phyloP scores from a whole-genome alignment of 2,329 filamentous ascomycete species.

The Neofusicoccum laricinum region DNA sequence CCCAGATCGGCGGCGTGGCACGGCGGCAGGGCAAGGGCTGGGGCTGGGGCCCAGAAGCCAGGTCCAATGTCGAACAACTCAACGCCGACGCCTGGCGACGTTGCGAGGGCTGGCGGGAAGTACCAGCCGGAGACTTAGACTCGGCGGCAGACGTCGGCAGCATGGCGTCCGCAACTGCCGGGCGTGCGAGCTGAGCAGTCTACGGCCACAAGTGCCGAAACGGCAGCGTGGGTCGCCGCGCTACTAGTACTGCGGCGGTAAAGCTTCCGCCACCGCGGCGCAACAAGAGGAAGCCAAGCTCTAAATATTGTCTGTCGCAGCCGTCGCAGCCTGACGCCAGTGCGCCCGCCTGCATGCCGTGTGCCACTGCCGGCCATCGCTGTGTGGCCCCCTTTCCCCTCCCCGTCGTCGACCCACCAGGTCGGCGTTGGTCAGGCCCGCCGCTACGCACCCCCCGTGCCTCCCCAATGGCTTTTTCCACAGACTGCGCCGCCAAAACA shows the following conservation, averaged over 20 bases:
- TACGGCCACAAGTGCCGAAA: neutral
- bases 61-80: neutral
- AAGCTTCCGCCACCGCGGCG: neutral
- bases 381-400: neutral
- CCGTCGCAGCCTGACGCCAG: neutral
- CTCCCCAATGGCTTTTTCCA: too few relatives aligned
- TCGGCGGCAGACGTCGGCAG: neutral
- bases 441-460: too few relatives aligned
- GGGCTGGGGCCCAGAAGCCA: neutral
- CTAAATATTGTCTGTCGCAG: neutral
- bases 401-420: neutral
- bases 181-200: too few relatives aligned
- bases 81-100: neutral
- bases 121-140: neutral
- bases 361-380: neutral
- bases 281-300: neutral
- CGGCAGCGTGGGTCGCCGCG: neutral
- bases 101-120: neutral
- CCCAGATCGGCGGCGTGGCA: constrained; percentile 3
- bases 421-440: neutral
- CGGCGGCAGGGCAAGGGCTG: neutral
- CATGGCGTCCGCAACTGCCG: neutral
- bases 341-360: neutral
- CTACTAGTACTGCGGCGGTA: neutral
- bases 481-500: neutral